Conservation (phyloP, 441 rosid genomes). For the Flueggea neowawraea region DNA sequence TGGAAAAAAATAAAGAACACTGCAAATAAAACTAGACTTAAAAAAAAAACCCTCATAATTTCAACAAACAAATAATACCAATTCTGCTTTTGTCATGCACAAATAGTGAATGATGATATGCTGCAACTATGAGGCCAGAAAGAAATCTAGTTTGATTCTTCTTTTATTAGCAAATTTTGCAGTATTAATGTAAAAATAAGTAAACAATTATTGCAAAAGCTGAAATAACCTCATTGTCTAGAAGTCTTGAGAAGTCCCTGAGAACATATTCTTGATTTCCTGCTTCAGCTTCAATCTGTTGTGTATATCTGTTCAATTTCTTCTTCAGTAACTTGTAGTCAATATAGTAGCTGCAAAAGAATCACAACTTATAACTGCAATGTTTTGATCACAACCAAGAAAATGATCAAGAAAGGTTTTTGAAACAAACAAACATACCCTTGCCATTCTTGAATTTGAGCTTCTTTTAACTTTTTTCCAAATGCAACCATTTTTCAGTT, state of each 20-base stretch:
- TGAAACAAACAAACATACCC: constrained; percentile 24
- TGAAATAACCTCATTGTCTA: constrained; percentile 58
- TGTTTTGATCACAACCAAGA: neutral
- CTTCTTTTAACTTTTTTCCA: constrained; percentile 86
- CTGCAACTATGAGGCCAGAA: too few relatives aligned
- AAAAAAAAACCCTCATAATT: too few relatives aligned
- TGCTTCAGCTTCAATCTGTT: constrained; percentile 61
- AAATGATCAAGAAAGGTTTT: neutral
- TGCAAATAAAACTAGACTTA: too few relatives aligned
- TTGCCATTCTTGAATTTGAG: constrained; percentile 86
- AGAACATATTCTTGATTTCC: constrained; percentile 76
- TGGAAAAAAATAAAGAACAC: too few relatives aligned
- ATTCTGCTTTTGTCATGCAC: too few relatives aligned
- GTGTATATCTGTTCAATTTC: constrained; percentile 76
- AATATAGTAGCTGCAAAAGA: constrained; percentile 63
- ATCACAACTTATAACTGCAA: neutral
- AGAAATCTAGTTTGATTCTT: too few relatives aligned
- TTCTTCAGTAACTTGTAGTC: constrained; percentile 90
- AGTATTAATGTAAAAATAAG: too few relatives aligned
- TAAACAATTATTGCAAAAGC: neutral
- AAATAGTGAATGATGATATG: too few relatives aligned
- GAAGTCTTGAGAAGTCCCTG: constrained; percentile 92
- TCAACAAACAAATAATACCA: too few relatives aligned
- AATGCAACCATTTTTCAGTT: constrained; percentile 77
- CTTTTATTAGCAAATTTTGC: too few relatives aligned